Conservation (phyloP, 2,329 filamentous ascomycete species). For the Gyromitra esculenta region DNA sequence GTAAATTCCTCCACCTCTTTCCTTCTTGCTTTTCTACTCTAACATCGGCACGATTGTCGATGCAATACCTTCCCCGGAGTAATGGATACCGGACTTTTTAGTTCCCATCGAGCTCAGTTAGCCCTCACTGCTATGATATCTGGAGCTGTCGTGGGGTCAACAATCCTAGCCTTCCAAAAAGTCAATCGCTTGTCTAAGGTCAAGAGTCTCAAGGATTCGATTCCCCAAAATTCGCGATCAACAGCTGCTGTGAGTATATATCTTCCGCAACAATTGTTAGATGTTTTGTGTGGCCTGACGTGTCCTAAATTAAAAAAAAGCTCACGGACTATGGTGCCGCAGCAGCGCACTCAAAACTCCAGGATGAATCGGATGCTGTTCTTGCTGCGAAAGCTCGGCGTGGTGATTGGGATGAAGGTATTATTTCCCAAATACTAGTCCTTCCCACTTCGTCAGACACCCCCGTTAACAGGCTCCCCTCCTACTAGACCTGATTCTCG, state of each 20-base stretch:
- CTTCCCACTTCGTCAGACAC: neutral
- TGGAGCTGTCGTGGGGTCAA: conserved; percentile 69
- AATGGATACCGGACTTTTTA: conserved; percentile 34
- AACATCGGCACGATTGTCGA: neutral
- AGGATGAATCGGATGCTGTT: conserved; percentile 45
- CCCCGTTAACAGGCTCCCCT: conserved; percentile 38
- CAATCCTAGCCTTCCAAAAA: conserved; percentile 71
- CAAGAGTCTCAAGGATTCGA: conserved; percentile 69
- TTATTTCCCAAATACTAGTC: neutral
- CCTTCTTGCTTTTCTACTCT: neutral
- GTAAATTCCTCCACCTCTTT: neutral
- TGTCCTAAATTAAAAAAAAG: conserved; percentile 40
- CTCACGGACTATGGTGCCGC: conserved; percentile 54
- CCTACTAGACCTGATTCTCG: conserved; percentile 80
- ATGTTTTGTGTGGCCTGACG: conserved; percentile 32
- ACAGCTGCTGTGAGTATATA: conserved; percentile 55
- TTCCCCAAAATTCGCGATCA: conserved; percentile 62
- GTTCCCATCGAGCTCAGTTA: conserved; percentile 69
- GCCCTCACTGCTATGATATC: conserved; percentile 75
- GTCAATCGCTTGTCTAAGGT: conserved; percentile 68
- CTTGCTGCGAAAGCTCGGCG: conserved; percentile 45
- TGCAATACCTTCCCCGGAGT: neutral
- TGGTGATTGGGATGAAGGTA: conserved; percentile 55
- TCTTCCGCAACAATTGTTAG: neutral
- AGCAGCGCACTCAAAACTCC: conserved; percentile 37